Evolutionary conservation across 2,329 filamentous ascomycete species (phyloP).

Genomic region (Camptophora hylomeconis): DNA sequence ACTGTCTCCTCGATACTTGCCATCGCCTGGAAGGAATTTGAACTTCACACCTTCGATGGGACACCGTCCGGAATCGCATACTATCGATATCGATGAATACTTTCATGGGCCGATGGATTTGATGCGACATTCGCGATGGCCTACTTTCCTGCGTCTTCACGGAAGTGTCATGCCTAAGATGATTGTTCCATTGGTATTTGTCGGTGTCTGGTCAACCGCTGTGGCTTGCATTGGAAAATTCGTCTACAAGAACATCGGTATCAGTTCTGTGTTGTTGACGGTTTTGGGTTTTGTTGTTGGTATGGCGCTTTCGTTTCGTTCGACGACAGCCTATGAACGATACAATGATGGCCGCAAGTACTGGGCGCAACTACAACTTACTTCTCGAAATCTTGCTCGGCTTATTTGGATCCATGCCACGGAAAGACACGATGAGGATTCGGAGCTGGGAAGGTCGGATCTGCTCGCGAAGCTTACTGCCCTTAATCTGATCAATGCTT

Average conservation of each 20-base stretch:
- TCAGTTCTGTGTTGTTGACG: constrained; percentile 58
- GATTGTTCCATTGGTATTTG: constrained; percentile 52
- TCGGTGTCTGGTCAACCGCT: constrained; percentile 51
- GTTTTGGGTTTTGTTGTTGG: constrained; percentile 72
- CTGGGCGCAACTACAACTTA: constrained; percentile 46
- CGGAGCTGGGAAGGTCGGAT: constrained; percentile 44
- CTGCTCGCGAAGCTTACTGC: constrained; percentile 58
- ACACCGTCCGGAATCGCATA: constrained; percentile 9
- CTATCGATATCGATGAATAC: constrained; percentile 46
- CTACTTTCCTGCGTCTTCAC: constrained; percentile 61
- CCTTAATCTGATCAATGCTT: constrained; percentile 67
- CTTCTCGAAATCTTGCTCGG: constrained; percentile 47
- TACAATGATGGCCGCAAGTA: constrained; percentile 48
- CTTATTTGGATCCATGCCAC: constrained; percentile 69
- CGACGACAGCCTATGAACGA: constrained; percentile 64
- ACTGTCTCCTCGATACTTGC: not conserved
- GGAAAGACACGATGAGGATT: constrained; percentile 43
- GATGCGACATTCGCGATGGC: constrained; percentile 62
- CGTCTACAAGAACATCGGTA: constrained; percentile 35
- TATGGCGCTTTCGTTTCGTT: constrained; percentile 65
- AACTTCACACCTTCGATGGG: constrained; percentile 11
- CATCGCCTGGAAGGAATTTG: constrained; percentile 9
- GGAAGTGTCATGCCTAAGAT: constrained; percentile 63
- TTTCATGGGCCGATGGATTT: constrained; percentile 54
- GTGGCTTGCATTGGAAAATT: constrained; percentile 45